Evolutionary conservation across 2,329 filamentous ascomycete species (phyloP).

Genomic region (Colletotrichum incanum): DNA sequence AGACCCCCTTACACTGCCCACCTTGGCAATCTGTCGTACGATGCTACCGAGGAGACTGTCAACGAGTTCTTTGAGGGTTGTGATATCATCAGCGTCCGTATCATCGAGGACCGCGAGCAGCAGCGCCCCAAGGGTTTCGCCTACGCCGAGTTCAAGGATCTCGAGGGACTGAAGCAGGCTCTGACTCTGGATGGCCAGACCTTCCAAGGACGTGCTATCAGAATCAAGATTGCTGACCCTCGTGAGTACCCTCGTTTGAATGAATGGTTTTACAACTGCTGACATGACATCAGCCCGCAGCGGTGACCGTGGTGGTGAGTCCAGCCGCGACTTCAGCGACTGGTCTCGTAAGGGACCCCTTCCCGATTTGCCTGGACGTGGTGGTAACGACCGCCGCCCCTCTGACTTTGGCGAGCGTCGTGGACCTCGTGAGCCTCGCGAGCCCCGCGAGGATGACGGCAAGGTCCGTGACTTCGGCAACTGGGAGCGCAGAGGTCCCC

Average conservation of each 20-base stretch:
- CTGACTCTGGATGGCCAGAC: slow-evolving; percentile 85
- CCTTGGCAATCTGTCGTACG: slow-evolving; percentile 96
- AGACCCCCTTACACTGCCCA: slow-evolving; percentile 97
- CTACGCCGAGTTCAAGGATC: slow-evolving; percentile 92
- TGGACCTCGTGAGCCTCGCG: slow-evolving; percentile 71
- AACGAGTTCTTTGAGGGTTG: slow-evolving; percentile 89
- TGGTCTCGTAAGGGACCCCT: slow-evolving; percentile 96
- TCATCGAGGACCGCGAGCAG: slow-evolving; percentile 96
- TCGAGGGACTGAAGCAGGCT: slow-evolving; percentile 93
- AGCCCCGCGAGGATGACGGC: slow-evolving; percentile 76
- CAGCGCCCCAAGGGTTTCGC: slow-evolving; percentile 97
- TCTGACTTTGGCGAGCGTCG: slow-evolving; percentile 65
- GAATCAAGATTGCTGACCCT: slow-evolving; percentile 96
- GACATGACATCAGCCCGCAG: slow-evolving; percentile 81
- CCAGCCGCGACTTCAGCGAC: slow-evolving; percentile 84
- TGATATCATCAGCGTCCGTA: slow-evolving; percentile 90
- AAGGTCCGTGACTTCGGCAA: slow-evolving; percentile 86
- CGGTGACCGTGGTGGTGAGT: slow-evolving; percentile 75
- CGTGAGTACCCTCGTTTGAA: slow-evolving; percentile 75
- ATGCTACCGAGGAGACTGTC: slow-evolving; percentile 87
- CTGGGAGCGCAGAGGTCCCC: slow-evolving; percentile 95
- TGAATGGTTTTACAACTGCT: slow-evolving; percentile 47
- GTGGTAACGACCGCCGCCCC: slow-evolving; percentile 59
- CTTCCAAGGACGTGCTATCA: slow-evolving; percentile 91
- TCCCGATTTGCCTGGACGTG: slow-evolving; percentile 76